A percentile compares a stretch with the other conserved stretches of the same genome.
phyloP scores from a whole-genome alignment of 768 basidiomycete genomes.

The Leucocoprinus sp. region DNA sequence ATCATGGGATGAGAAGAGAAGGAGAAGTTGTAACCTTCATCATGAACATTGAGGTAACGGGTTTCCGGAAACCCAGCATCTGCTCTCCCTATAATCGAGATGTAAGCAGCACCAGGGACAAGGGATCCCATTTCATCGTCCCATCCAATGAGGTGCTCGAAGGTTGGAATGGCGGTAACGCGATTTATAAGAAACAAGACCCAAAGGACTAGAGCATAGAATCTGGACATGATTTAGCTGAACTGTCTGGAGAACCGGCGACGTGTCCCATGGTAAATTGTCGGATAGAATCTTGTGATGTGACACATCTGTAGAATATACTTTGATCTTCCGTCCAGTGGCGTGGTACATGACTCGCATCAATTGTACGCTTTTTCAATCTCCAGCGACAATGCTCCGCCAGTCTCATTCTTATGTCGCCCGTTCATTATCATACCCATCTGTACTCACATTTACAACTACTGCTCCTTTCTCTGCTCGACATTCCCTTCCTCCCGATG shows the following conservation, averaged over 20 bases:
- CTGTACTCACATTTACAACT: background rate
- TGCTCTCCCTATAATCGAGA: conserved; percentile 24
- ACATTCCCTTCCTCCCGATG: background rate
- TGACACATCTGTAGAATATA: background rate
- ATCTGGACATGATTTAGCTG: conserved; percentile 1
- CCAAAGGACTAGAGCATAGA: conserved; percentile 18
- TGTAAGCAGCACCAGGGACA: conserved; percentile 33
- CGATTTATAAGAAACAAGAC: conserved; percentile 14
- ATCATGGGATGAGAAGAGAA: conserved; percentile 9
- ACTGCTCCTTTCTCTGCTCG: background rate
- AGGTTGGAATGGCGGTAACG: conserved; percentile 32
- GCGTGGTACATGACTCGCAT: conserved; percentile 2
- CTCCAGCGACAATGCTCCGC: conserved; percentile 3
- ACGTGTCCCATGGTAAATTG: conserved; percentile 5
- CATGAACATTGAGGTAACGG: conserved; percentile 11
- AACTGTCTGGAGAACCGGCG: background rate
- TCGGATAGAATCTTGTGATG: conserved; percentile 11
- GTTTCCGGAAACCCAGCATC: background rate
- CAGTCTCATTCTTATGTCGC: background rate
- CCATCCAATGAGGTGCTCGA: conserved; percentile 29
- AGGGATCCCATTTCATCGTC: conserved; percentile 29
- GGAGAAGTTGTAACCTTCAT: conserved; percentile 2
- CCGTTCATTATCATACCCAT: background rate
- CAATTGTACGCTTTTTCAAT: conserved; percentile 1
- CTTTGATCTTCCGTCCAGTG: background rate